These are phyloP conservation scores for Yamadazyma triangularis DNA, from an alignment of 1,139 yeast genomes.

Conservation along the genomic window DNA sequence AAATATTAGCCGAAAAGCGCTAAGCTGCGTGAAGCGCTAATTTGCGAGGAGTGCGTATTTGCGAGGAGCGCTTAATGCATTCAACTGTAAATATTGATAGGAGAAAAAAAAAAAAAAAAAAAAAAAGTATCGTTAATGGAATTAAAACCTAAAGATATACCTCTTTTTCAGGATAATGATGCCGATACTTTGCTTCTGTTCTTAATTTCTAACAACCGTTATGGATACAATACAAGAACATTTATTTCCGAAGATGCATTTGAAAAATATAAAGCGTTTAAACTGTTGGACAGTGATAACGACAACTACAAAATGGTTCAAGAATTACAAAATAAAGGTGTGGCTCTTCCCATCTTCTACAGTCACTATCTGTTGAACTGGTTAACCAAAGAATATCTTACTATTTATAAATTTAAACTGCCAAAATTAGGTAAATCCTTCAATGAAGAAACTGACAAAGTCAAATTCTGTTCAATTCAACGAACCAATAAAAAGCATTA, in stretches of 20 bases:
- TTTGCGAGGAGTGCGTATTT: too few species aligned
- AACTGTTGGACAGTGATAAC: neutral
- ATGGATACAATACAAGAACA: neutral
- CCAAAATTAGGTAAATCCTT: neutral
- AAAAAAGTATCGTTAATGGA: too few species aligned
- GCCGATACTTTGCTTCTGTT: too few species aligned
- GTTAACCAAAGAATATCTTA: neutral
- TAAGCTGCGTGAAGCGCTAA: too few species aligned
- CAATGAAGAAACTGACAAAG: neutral
- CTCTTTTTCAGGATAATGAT: too few species aligned
- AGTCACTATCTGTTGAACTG: neutral
- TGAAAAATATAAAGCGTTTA: slow-evolving; percentile 1
- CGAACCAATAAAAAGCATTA: neutral
- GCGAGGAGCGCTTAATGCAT: too few species aligned
- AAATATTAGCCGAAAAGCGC: too few species aligned
- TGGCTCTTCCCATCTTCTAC: slow-evolving; percentile 1
- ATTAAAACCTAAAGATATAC: neutral
- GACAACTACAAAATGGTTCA: neutral
- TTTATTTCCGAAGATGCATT: slow-evolving; percentile 2
- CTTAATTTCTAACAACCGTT: too few species aligned
- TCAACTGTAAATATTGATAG: too few species aligned
- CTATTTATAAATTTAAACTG: neutral
- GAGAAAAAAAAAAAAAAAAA: neutral
- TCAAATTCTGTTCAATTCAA: neutral
- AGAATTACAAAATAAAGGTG: slow-evolving; percentile 1